These are phyloP conservation scores for Triticum turgidum DNA, from an alignment of 176 grass and related monocot genomes.

Conservation along the genomic window DNA sequence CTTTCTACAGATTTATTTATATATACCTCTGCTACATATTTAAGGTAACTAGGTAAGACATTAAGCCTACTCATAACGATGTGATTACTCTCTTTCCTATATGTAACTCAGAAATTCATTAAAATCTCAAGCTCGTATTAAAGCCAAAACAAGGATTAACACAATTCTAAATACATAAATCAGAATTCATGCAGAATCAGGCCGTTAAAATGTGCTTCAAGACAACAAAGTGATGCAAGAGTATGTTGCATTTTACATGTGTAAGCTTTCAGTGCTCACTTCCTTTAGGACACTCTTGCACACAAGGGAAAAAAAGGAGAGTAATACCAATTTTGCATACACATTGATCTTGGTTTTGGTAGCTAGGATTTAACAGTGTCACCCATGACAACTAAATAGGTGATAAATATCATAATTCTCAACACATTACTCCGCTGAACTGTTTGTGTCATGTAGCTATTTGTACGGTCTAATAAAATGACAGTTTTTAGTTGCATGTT, in stretches of 20 bases:
- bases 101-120: background rate
- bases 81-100: background rate
- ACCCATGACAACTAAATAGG: background rate
- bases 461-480: background rate
- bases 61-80: background rate
- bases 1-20: background rate
- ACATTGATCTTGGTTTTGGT: background rate
- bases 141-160: background rate
- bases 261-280: background rate
- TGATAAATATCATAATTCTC: conserved; percentile 6
- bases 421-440: background rate
- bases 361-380: conserved; percentile 4
- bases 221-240: background rate
- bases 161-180: background rate
- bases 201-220: background rate
- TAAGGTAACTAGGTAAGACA: background rate
- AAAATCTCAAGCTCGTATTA: background rate
- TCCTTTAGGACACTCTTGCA: background rate
- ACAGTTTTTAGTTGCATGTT: background rate
- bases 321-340: background rate
- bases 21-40: background rate
- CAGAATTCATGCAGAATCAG: background rate
- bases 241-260: background rate
- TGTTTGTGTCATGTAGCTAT: background rate
- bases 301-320: background rate